Evolutionary conservation across 139 green algal species (phyloP).

Genomic region (Yamagishiella unicocca): DNA sequence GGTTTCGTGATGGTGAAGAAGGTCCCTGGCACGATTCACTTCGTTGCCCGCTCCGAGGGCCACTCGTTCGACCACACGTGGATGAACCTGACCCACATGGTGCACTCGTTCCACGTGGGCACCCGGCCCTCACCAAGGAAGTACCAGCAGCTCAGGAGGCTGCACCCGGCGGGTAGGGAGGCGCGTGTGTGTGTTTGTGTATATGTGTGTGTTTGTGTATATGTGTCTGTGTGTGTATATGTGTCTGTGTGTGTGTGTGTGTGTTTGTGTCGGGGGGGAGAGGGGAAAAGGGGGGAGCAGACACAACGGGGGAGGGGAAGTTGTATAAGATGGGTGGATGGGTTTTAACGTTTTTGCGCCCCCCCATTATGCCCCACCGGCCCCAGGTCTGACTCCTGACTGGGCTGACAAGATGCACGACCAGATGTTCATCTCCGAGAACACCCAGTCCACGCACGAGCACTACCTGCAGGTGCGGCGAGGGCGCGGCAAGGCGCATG

Average conservation of each 20-base stretch:
- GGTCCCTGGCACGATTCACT: conserved; percentile 93
- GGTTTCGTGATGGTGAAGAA: conserved; percentile 99
- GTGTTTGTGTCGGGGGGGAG: not conserved
- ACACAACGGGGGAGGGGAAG: no score
- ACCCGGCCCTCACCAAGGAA: conserved; percentile 78
- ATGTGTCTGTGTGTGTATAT: no score
- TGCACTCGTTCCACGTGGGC: conserved; percentile 82
- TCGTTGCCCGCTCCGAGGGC: conserved; percentile 81
- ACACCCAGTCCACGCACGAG: conserved; percentile 85
- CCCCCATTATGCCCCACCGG: no score
- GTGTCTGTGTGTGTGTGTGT: no score
- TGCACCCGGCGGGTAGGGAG: conserved; percentile 74
- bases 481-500: no score
- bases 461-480: conserved; percentile 89
- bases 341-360: no score
- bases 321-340: no score
- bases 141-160: conserved; percentile 61
- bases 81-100: conserved; percentile 90
- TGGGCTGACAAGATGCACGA: conserved; percentile 91
- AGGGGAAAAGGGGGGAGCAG: not conserved
- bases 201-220: not conserved
- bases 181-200: not conserved
- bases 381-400: conserved; percentile 76
- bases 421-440: conserved; percentile 74
- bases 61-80: conserved; percentile 89